Base-by-base conservation (phyloP, 1,139 yeast genomes). In the Candida tunisiensis region DNA sequence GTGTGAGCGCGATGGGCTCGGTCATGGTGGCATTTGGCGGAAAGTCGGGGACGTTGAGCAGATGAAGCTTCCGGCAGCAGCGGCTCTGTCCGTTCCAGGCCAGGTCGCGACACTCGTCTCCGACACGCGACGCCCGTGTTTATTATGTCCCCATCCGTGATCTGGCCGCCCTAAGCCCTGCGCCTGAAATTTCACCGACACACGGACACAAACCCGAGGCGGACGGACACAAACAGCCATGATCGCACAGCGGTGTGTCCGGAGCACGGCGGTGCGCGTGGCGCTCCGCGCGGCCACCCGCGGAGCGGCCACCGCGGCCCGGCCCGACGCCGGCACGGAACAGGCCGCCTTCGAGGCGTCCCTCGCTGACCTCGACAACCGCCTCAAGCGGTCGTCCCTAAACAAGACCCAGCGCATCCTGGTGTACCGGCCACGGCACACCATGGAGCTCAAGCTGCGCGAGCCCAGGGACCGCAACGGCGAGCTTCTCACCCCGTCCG, bases 381-480 rank as follows among this genome's bases (percentile, higher is more conserved):
- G 11, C 14, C 22, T 20, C 5, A 13, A 10, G 6, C 22, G 22
- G 14, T 20, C 11, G 5, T 10, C n/a, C 14, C 36, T 39, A 16
- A 39, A 38, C 27, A 26, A 34, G 11, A 33, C 39, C n/a, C 33
- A 34, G 21, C 31, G 44, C 13, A 34, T 39, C 20, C 35, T 44
- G 12, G 46, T 42, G 7, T 47, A 46, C 34, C 36, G 48, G 17
- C 45, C 47, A 3, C 29, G 40, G 15, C 33, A 38, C 15, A 35
- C 42, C 9, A 32, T 36, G 27, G 35, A 32, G 22, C 31, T 45
- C 26, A 31, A 26, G 10, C 30, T 35, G 15, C 32, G 40, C 23
- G 39, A 40, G 29, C 35, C 42, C 9, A 31, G 35, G 23, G 26
- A 31, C 9, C 28, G 38, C 24, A 31, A 40, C 10, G 45, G 47